A percentile compares a stretch with the other conserved stretches of the same genome.
Conservation (phyloP, 1,139 yeast genomes). For the Yarrowia galli region DNA sequence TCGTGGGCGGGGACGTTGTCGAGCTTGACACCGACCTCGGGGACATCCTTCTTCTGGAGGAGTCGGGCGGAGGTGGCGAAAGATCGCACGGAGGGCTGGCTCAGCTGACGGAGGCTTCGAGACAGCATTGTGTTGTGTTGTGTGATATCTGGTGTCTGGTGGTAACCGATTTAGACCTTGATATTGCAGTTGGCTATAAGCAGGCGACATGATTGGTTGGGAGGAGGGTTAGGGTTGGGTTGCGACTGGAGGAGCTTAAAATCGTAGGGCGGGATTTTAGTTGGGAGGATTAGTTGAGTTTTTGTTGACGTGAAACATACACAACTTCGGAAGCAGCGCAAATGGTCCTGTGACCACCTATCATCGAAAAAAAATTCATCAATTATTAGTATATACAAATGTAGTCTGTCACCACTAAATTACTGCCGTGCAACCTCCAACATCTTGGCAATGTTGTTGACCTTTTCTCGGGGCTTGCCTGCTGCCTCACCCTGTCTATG, state of each 20-base stretch:
- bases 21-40: constrained; percentile 39
- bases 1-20: constrained; percentile 57
- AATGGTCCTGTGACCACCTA: no score
- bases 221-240: constrained; percentile 17
- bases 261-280: background rate
- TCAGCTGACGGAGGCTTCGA: constrained; percentile 38
- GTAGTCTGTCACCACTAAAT: background rate
- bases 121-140: constrained; percentile 39
- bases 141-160: constrained; percentile 30
- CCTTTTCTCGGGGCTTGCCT: constrained; percentile 67
- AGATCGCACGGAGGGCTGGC: constrained; percentile 38
- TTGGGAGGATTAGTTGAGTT: background rate
- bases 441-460: constrained; percentile 61
- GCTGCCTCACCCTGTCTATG: constrained; percentile 54
- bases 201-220: constrained; percentile 33
- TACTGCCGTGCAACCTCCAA: constrained; percentile 49
- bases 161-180: constrained; percentile 18
- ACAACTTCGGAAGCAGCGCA: no score
- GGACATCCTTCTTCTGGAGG: constrained; percentile 40
- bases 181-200: constrained; percentile 17
- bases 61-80: constrained; percentile 37
- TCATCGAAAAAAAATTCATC: no score
- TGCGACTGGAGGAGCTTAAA: constrained; percentile 15
- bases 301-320: background rate
- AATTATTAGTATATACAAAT: background rate